Percentiles rank a stretch among this genome's conserved stretches.
Evolutionary conservation across 2,329 filamentous ascomycete species (phyloP).

Genomic region (Trichoderma guizhouense): DNA sequence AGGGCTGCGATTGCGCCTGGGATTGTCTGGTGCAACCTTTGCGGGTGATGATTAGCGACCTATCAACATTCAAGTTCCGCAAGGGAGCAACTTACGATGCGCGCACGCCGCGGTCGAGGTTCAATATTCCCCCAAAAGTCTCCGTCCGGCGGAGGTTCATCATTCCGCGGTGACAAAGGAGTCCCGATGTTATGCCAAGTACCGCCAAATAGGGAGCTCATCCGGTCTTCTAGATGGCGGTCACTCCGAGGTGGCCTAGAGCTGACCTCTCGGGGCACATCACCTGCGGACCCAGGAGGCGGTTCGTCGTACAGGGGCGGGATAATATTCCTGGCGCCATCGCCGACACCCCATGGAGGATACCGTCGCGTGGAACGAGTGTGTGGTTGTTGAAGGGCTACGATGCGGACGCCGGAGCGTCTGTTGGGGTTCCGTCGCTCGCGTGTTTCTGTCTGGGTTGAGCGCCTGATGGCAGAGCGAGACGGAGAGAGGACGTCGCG

Average conservation of each 20-base stretch:
- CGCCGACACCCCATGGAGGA: constrained; percentile 25
- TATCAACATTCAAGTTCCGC: neutral
- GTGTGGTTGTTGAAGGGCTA: constrained; percentile 27
- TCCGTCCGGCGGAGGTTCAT: constrained; percentile 14
- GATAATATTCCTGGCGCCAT: constrained; percentile 6
- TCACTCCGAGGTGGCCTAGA: constrained; percentile 25
- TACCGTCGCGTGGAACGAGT: constrained; percentile 17
- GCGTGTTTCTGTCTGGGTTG: constrained; percentile 31
- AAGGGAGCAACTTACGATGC: constrained; percentile 24
- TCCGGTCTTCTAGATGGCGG: constrained; percentile 27
- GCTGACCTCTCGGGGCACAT: constrained; percentile 26
- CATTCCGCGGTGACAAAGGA: constrained; percentile 17
- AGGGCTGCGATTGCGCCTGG: neutral
- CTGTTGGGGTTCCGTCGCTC: constrained; percentile 28
- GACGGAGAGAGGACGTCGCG: constrained; percentile 28
- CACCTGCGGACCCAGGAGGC: constrained; percentile 3
- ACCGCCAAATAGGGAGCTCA: constrained; percentile 26
- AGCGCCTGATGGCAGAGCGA: constrained; percentile 42
- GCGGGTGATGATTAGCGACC: neutral
- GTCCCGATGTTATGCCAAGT: constrained; percentile 20
- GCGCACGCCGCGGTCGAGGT: constrained; percentile 22
- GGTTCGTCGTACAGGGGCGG: neutral
- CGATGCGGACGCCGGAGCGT: constrained; percentile 29
- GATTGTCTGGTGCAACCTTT: constrained; percentile 16
- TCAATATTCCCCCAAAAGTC: constrained; percentile 28